Percentiles rank a stretch among this genome's conserved stretches.
Evolutionary conservation across 2,329 filamentous ascomycete genomes (phyloP).

Genomic region (Rutstroemia sp.): DNA sequence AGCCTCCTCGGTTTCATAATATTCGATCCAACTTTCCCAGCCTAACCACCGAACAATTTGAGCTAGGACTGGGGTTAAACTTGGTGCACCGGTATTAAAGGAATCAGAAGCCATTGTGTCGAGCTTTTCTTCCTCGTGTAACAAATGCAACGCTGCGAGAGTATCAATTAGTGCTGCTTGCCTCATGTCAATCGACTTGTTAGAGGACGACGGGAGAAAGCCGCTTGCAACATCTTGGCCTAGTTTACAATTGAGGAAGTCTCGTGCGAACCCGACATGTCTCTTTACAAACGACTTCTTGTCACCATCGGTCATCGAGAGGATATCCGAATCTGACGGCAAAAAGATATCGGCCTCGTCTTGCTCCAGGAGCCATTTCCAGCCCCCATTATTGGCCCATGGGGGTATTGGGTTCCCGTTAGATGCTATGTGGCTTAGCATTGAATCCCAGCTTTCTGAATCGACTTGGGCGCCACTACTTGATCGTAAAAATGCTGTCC

Average conservation of each 20-base stretch:
- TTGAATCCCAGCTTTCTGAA: constrained; percentile 38
- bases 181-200: constrained; percentile 46
- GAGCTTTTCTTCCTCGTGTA: constrained; percentile 86
- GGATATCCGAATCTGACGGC: constrained; percentile 13
- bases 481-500: constrained; percentile 36
- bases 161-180: constrained; percentile 57
- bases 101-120: constrained; percentile 49
- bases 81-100: constrained; percentile 36
- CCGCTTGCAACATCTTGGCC: constrained; percentile 45
- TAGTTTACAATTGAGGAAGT: constrained; percentile 55
- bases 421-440: constrained; percentile 37
- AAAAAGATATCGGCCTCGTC: constrained; percentile 22
- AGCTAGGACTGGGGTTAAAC: constrained; percentile 65
- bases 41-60: constrained; percentile 79
- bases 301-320: constrained; percentile 34
- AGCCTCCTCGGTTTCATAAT: constrained; percentile 54
- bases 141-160: constrained; percentile 71
- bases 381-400: constrained; percentile 57
- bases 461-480: constrained; percentile 37
- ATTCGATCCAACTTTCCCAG: constrained; percentile 58
- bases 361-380: constrained; percentile 64
- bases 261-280: constrained; percentile 52
- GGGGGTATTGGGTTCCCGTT: constrained; percentile 33
- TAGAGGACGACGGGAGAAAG: constrained; percentile 55
- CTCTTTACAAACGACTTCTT: constrained; percentile 43